Conservation (phyloP, 139 green algal species). For the Chlamydomonas schloesseri region DNA sequence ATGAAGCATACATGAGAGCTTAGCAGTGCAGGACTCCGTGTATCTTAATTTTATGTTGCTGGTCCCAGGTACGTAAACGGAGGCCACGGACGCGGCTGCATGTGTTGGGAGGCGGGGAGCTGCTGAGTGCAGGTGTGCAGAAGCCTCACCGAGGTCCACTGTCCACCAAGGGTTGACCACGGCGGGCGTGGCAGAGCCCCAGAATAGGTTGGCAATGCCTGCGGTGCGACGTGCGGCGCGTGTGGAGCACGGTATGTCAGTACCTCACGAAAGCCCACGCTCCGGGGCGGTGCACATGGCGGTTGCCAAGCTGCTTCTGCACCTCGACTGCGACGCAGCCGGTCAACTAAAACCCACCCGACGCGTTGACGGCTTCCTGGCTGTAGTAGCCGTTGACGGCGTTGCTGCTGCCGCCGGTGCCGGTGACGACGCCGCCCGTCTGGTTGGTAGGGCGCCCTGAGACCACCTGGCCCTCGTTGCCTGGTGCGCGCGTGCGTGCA, state of each 20-base stretch:
- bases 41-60: too few species aligned
- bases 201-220: conserved; percentile 1
- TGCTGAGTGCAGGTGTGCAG: too few species aligned
- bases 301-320: too few species aligned
- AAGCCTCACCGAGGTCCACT: conserved; percentile 26
- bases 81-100: too few species aligned
- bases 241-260: not conserved
- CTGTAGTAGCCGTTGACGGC: conserved; percentile 4
- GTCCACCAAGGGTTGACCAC: conserved; percentile 9
- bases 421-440: not conserved
- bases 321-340: too few species aligned
- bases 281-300: too few species aligned
- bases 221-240: not conserved
- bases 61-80: too few species aligned
- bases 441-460: conserved; percentile 8
- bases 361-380: not conserved
- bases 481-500: not conserved
- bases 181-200: not conserved
- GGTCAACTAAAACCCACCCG: not conserved
- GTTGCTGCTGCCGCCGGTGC: not conserved
- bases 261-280: too few species aligned
- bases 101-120: too few species aligned
- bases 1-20: too few species aligned
- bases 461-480: not conserved
- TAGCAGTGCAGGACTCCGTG: too few species aligned